Percentiles rank a stretch among this genome's conserved stretches.
Evolutionary conservation across 345 rosid species (phyloP).

Genomic region (Excoecaria cochinchinensis): DNA sequence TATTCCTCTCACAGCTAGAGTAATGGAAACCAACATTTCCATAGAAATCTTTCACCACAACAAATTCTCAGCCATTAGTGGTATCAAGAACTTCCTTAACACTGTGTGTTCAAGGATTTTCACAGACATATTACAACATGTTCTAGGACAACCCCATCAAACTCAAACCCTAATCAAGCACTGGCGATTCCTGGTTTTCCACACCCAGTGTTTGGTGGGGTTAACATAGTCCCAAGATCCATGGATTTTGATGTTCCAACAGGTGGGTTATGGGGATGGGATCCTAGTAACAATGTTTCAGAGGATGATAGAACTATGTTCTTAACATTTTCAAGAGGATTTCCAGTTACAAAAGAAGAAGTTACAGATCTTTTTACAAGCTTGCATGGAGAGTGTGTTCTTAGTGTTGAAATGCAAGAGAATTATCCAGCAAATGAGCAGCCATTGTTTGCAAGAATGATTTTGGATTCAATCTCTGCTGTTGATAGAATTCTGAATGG

Average conservation of each 20-base stretch:
- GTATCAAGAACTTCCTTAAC: conserved; percentile 39
- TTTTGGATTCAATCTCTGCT: conserved; percentile 21
- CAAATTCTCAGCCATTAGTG: conserved; percentile 36
- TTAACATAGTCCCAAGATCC: conserved; percentile 28
- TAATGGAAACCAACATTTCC: conserved; percentile 28
- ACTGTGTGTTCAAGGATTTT: conserved; percentile 34
- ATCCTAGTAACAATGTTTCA: conserved; percentile 8
- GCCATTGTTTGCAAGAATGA: conserved; percentile 41
- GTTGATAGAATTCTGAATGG: conserved; percentile 42
- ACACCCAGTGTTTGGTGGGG: conserved; percentile 37
- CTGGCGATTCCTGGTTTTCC: conserved; percentile 42
- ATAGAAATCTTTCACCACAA: conserved; percentile 30
- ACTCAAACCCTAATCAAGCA: not conserved
- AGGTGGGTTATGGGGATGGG: conserved; percentile 45
- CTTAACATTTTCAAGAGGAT: conserved; percentile 48
- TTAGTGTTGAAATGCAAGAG: conserved; percentile 37
- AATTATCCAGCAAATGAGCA: conserved; percentile 23
- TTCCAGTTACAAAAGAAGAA: conserved; percentile 41
- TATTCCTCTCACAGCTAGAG: conserved; percentile 29
- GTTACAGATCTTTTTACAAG: conserved; percentile 34
- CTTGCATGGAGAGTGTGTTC: conserved; percentile 31
- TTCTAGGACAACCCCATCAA: conserved; percentile 7
- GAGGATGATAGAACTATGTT: conserved; percentile 49
- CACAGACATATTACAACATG: conserved; percentile 34
- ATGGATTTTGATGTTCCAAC: conserved; percentile 17